A percentile compares a stretch with the other conserved stretches of the same genome.
Evolutionary conservation across 2,329 filamentous ascomycete species (phyloP).

Genomic region (Penicillium glabrum): DNA sequence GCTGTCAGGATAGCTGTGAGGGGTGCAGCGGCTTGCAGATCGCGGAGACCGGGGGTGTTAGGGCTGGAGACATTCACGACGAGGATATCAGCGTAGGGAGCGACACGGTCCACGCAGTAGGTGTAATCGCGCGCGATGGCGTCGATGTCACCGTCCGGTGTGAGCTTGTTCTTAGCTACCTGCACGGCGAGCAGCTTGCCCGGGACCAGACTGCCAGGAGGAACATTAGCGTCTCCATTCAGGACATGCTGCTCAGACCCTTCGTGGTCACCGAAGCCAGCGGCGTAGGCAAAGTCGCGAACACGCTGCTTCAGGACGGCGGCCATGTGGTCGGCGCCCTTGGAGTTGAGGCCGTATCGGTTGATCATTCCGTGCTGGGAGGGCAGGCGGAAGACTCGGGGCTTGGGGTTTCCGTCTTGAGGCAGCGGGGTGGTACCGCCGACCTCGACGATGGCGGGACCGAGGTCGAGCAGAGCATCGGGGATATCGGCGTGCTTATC

Average conservation of each 20-base stretch:
- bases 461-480: constrained; percentile 78
- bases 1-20: constrained; percentile 76
- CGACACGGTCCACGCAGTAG: constrained; percentile 81
- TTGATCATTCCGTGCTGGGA: constrained; percentile 88
- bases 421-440: constrained; percentile 86
- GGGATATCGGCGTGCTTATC: constrained; percentile 93
- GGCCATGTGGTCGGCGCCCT: constrained; percentile 85
- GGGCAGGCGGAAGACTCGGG: constrained; percentile 83
- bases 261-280: constrained; percentile 65
- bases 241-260: constrained; percentile 70
- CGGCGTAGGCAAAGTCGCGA: constrained; percentile 69
- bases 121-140: constrained; percentile 80
- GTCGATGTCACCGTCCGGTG: constrained; percentile 77
- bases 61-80: constrained; percentile 97
- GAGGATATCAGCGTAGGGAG: constrained; percentile 88
- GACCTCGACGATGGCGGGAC: constrained; percentile 85
- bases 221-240: constrained; percentile 72
- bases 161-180: constrained; percentile 95
- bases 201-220: constrained; percentile 73
- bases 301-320: constrained; percentile 74
- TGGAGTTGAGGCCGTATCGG: constrained; percentile 90
- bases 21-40: constrained; percentile 80
- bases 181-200: constrained; percentile 86
- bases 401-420: constrained; percentile 82
- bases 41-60: constrained; percentile 88